Base-by-base conservation (phyloP, 176 grass and related monocot species). In the Elymus sibiricus region DNA sequence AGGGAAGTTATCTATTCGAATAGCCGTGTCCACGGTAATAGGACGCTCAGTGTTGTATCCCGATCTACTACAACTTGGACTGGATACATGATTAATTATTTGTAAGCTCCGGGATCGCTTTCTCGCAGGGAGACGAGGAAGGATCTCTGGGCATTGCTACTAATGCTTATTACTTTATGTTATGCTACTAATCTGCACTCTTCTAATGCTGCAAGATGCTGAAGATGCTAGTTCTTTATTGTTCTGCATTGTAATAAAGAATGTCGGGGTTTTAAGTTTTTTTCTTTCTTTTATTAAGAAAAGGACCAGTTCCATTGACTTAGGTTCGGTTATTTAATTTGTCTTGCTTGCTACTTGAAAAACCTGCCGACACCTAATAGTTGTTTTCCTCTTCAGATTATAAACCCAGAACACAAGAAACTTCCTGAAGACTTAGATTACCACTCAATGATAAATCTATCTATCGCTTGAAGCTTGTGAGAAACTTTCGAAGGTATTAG, bases 341-440 rank as follows among this genome's bases (percentile, higher is more conserved):
- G 5, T 10, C 13, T 70, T 72, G 77, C 81, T 74, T 64, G 84
- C 15, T 81, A 87, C 26, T 77, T 65, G 28, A 65, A 51, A 74
- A 56, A 27, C 1, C 5, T 66, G 64, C 49, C 44, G 37, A 81
- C 46, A 22, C 37, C 65, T 61, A 24, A 21, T 43, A 78, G 9
- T 83, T 40, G 78, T 6, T 51, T n/a, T 70, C 17, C 71, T 80
- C 11, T 34, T 22, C 44, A 98, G 96, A 95, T 98, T 86, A 64
- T 98, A 89, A 98, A 89, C 89, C 93, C 94, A 85, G 92, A 98
- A 78, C 96, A 98, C 79, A 94, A 78, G 71, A 94, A 66, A 77
- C 88, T 94, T 77, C 96, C 96, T 38, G 93, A 98, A 24, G 93
- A 94, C 70, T 88, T 98, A 70, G 96, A 98, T 91, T 98, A 98